Evolutionary conservation across 805 yeast genomes (phyloP).

Genomic region (Suhomyces sp.): DNA sequence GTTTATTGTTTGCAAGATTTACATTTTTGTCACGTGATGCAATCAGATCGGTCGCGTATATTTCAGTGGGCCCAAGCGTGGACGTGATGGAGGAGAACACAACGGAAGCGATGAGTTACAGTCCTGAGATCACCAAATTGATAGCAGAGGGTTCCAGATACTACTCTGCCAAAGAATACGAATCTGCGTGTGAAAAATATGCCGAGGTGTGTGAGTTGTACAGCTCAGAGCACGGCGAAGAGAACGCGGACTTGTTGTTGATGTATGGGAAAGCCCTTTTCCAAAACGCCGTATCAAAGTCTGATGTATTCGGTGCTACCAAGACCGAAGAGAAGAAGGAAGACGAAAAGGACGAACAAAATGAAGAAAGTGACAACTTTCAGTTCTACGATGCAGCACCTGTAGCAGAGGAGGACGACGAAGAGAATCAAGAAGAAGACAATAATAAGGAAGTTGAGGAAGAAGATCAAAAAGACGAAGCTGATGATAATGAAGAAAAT

Average conservation of each 20-base stretch:
- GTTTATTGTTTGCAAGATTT: neutral
- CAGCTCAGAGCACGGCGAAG: slow-evolving; percentile 48
- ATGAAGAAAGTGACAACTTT: slow-evolving; percentile 24
- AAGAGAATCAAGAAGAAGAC: slow-evolving; percentile 10
- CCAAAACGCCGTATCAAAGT: slow-evolving; percentile 68
- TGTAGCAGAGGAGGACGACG: slow-evolving; percentile 20
- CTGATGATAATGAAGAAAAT: slow-evolving; percentile 15
- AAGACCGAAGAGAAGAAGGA: slow-evolving; percentile 21
- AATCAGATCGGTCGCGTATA: neutral
- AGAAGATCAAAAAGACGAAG: slow-evolving; percentile 17
- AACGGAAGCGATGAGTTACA: slow-evolving; percentile 21
- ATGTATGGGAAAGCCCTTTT: slow-evolving; percentile 79
- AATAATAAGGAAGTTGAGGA: slow-evolving; percentile 11
- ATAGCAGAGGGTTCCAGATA: slow-evolving; percentile 61
- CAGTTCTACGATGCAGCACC: slow-evolving; percentile 28
- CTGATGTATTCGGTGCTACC: slow-evolving; percentile 69
- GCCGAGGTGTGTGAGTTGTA: slow-evolving; percentile 68
- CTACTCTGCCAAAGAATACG: slow-evolving; percentile 64
- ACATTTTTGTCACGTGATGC: neutral
- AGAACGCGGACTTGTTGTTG: slow-evolving; percentile 71
- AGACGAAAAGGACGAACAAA: slow-evolving; percentile 13
- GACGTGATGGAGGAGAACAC: neutral
- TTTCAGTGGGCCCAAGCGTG: neutral
- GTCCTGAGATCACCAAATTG: slow-evolving; percentile 44
- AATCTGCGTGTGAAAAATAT: slow-evolving; percentile 63